Evolutionary conservation across 2,329 filamentous ascomycete genomes (phyloP).

Genomic region (Aureobasidium sp.): DNA sequence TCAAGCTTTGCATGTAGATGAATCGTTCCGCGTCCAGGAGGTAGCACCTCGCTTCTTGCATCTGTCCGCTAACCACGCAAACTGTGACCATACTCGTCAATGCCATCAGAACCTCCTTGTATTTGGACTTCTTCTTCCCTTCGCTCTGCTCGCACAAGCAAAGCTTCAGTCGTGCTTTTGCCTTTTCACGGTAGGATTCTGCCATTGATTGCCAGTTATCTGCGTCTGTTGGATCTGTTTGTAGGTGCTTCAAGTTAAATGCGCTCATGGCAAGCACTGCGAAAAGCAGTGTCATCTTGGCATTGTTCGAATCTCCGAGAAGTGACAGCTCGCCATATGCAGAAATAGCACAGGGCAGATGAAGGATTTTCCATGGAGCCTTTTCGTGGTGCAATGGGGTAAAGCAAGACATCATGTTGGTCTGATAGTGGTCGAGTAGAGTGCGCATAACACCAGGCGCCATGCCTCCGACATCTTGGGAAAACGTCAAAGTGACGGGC

Average conservation of each 20-base stretch:
- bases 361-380: slow-evolving; percentile 11
- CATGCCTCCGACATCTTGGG: slow-evolving; percentile 9
- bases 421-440: slow-evolving; percentile 8
- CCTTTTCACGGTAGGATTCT: slow-evolving; percentile 4
- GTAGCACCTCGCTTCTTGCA: slow-evolving; percentile 29
- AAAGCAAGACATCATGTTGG: slow-evolving; percentile 1
- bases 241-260: slow-evolving; percentile 6
- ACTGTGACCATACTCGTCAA: slow-evolving; percentile 15
- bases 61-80: slow-evolving; percentile 22
- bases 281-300: slow-evolving; percentile 9
- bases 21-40: slow-evolving; percentile 35
- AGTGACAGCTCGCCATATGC: slow-evolving; percentile 11
- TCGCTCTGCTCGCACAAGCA: slow-evolving; percentile 10
- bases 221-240: not conserved
- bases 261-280: slow-evolving; percentile 14
- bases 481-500: slow-evolving; percentile 4
- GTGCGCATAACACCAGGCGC: slow-evolving; percentile 1
- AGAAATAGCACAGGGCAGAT: slow-evolving; percentile 8
- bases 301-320: slow-evolving; percentile 10
- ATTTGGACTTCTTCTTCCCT: slow-evolving; percentile 9
- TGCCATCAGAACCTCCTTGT: slow-evolving; percentile 15
- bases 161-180: slow-evolving; percentile 9
- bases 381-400: slow-evolving; percentile 10
- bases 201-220: slow-evolving; percentile 7
- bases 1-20: slow-evolving; percentile 31